phyloP scores from a whole-genome alignment of 768 basidiomycete genomes.

The Russula brevipes region DNA sequence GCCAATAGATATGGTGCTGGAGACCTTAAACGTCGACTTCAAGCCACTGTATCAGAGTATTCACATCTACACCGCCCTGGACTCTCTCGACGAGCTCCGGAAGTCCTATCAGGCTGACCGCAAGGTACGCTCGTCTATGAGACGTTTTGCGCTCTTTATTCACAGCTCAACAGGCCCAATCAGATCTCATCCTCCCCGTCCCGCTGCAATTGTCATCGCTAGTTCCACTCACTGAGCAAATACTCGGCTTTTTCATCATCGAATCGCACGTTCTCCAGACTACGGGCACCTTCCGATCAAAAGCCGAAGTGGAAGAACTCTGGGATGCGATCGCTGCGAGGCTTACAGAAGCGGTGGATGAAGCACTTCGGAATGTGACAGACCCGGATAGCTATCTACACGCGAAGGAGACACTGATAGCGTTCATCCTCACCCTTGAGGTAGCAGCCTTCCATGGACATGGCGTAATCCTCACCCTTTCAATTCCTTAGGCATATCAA shows the following conservation, averaged over 20 bases:
- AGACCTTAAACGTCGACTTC: conserved; percentile 85
- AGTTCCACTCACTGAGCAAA: conserved; percentile 79
- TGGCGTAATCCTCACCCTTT: neutral
- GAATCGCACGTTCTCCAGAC: conserved; percentile 89
- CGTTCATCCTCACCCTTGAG: conserved; percentile 90
- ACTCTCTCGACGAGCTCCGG: conserved; percentile 85
- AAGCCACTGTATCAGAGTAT: conserved; percentile 94
- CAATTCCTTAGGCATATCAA: conserved; percentile 55
- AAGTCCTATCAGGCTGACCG: conserved; percentile 95
- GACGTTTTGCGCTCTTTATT: neutral
- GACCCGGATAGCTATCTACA: conserved; percentile 78
- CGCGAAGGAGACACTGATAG: conserved; percentile 77
- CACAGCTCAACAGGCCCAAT: conserved; percentile 70
- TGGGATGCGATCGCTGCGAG: conserved; percentile 84
- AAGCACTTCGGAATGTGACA: conserved; percentile 63
- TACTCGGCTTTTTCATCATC: conserved; percentile 96
- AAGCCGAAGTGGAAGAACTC: conserved; percentile 87
- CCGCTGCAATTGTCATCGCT: conserved; percentile 64
- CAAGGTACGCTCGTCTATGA: conserved; percentile 48
- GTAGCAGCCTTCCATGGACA: conserved; percentile 37
- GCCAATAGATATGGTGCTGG: conserved; percentile 74
- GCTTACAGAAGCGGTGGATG: conserved; percentile 66
- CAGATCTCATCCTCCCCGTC: conserved; percentile 83
- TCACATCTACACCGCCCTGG: conserved; percentile 89
- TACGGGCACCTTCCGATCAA: conserved; percentile 83